phyloP scores from a whole-genome alignment of 441 rosid species.

The Hura crepitans region DNA sequence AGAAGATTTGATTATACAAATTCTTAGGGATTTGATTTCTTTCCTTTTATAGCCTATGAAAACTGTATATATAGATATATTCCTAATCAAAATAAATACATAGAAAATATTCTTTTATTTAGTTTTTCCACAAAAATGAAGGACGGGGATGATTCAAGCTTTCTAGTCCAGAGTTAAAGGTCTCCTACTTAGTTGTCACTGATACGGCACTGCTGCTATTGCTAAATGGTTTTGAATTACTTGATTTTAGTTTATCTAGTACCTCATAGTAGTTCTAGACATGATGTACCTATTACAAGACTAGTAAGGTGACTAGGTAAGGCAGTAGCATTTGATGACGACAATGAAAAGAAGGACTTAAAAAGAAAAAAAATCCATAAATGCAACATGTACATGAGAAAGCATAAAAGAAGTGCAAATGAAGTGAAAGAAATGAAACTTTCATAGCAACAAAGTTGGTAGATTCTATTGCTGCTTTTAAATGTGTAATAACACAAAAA shows the following conservation, averaged over 20 bases:
- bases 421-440: background rate
- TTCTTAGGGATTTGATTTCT: too few species aligned
- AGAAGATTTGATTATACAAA: too few species aligned
- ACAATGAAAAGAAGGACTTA: background rate
- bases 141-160: constrained; percentile 53
- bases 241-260: constrained; percentile 64
- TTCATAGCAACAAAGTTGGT: background rate
- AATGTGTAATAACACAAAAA: too few species aligned
- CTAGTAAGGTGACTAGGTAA: constrained; percentile 22
- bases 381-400: background rate
- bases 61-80: too few species aligned
- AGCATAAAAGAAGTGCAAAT: background rate
- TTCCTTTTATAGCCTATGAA: too few species aligned
- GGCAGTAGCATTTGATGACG: background rate
- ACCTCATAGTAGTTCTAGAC: constrained; percentile 65
- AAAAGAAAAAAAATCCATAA: background rate
- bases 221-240: constrained; percentile 50
- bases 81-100: too few species aligned
- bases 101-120: too few species aligned
- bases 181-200: constrained; percentile 72
- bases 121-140: too few species aligned
- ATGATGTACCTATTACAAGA: constrained; percentile 56
- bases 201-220: constrained; percentile 42
- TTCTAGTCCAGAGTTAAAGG: constrained; percentile 63
- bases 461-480: background rate